Evolutionary conservation across 306 rosid genomes (phyloP).

Genomic region (Crotalaria pallida): DNA sequence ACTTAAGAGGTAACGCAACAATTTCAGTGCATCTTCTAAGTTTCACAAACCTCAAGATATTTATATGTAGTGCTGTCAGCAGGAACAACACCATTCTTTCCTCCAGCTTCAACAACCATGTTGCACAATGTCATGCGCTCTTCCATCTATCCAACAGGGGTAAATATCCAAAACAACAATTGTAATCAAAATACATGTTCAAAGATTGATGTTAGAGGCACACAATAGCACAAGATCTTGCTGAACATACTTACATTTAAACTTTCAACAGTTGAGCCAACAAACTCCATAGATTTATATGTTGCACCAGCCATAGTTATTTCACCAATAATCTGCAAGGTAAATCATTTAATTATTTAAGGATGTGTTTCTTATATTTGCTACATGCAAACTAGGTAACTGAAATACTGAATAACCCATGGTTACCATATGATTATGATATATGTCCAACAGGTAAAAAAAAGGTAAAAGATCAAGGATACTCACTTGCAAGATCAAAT

Average conservation of each 20-base stretch:
- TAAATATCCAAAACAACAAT: conserved; percentile 17
- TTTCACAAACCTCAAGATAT: conserved; percentile 72
- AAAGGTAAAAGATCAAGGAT: conserved; percentile 7
- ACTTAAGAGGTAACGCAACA: neutral
- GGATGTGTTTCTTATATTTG: neutral
- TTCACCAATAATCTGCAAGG: conserved; percentile 76
- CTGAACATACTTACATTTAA: conserved; percentile 47
- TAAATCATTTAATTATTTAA: conserved; percentile 7
- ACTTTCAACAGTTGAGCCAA: conserved; percentile 82
- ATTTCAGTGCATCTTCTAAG: conserved; percentile 13
- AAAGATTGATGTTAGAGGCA: neutral
- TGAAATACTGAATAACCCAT: neutral
- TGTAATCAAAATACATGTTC: neutral
- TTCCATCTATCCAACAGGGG: conserved; percentile 63
- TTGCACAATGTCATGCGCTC: conserved; percentile 93
- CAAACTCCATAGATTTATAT: conserved; percentile 92
- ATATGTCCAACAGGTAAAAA: neutral
- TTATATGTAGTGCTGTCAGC: conserved; percentile 80
- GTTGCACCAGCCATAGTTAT: conserved; percentile 90
- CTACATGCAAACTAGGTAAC: conserved; percentile 5
- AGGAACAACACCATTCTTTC: conserved; percentile 84
- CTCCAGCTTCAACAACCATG: conserved; percentile 97
- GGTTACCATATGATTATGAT: neutral
- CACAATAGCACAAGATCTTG: neutral
- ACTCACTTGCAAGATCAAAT: conserved; percentile 84